Evolutionary conservation across 2,329 filamentous ascomycete genomes (phyloP), one percentile per base, ranked within the genome.

Genomic region (Didymella glomerata): DNA sequence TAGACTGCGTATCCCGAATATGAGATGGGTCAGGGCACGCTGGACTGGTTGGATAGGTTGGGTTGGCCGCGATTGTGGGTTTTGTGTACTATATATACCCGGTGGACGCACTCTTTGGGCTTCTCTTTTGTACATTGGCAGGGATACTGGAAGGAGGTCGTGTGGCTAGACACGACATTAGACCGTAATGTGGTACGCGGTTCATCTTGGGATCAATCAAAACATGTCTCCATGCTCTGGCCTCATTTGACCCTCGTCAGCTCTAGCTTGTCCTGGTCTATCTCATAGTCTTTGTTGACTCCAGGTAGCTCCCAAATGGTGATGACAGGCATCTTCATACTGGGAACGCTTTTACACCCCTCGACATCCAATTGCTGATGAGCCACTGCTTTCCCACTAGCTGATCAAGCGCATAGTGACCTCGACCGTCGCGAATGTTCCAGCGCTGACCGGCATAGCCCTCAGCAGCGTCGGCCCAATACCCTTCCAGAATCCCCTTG

Each of bases 401-500:
- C 52, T 65, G 10, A 70, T 68, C 47, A 70, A 24, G 42, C 68
- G 54, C 68, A 70, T 70, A 3, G 66, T 68, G 8, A 65, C 64
- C 49, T 70, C 68, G 2, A 70, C 68, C 67, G 95, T 93, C 28
- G 92, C 92, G 84, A 99, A 99, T 2, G 95, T 99, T n/a, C 94
- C 94, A 2, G 94, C 95, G 77, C 91, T 95, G 47, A 99, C 95
- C 9, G 95, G 95, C 93, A 98, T 96, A 49, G 95, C 95, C 77
- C 95, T 92, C 72, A 97, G 78, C 76, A 98, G 78, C 28, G 95
- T 98, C 44, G 95, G 95, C 0, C 85, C 92, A 68, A 99, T 87
- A 6, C 95, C 95, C 83, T 91, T 96, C 93, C 93, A 98, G 82
- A 99, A 98, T 0, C 93, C 95, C 41, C 86, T 81, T 68, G 88